Evolutionary conservation across 495 filamentous ascomycete species (phyloP).

Genomic region (Penicillium flavigenum): DNA sequence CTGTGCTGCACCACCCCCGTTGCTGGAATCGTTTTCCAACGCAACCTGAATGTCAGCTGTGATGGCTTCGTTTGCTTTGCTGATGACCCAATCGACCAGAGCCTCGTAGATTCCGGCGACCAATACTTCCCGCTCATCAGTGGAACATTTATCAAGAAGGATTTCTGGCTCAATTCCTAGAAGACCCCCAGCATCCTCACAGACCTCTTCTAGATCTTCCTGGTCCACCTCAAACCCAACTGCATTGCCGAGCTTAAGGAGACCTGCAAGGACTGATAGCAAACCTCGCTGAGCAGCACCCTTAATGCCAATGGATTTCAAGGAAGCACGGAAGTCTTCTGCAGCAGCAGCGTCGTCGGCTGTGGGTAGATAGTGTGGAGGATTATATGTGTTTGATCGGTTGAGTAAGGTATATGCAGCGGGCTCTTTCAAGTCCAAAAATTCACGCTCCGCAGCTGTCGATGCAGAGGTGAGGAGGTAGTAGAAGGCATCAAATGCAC

Average conservation of each 20-base stretch:
- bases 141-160: constrained; percentile 72
- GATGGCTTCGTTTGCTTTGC: constrained; percentile 88
- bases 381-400: constrained; percentile 79
- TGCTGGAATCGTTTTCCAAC: constrained; percentile 63
- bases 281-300: constrained; percentile 76
- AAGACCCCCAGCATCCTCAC: constrained; percentile 84
- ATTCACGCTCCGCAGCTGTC: constrained; percentile 87
- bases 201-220: constrained; percentile 80
- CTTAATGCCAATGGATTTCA: constrained; percentile 90
- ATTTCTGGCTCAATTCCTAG: constrained; percentile 86
- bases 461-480: constrained; percentile 89
- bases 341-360: constrained; percentile 91
- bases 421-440: constrained; percentile 78
- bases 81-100: constrained; percentile 90
- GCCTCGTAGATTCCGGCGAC: constrained; percentile 91
- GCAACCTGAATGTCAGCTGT: constrained; percentile 66
- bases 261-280: constrained; percentile 77
- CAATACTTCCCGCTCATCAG: constrained; percentile 75
- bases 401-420: constrained; percentile 76
- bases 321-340: constrained; percentile 80
- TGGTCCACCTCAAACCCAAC: constrained; percentile 81
- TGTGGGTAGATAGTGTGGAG: constrained; percentile 86
- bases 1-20: constrained; percentile 49
- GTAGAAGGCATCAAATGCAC: constrained; percentile 99
- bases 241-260: constrained; percentile 90